Conservation (phyloP, 805 yeast genomes). For the Nakazawaea ishiwadae region DNA sequence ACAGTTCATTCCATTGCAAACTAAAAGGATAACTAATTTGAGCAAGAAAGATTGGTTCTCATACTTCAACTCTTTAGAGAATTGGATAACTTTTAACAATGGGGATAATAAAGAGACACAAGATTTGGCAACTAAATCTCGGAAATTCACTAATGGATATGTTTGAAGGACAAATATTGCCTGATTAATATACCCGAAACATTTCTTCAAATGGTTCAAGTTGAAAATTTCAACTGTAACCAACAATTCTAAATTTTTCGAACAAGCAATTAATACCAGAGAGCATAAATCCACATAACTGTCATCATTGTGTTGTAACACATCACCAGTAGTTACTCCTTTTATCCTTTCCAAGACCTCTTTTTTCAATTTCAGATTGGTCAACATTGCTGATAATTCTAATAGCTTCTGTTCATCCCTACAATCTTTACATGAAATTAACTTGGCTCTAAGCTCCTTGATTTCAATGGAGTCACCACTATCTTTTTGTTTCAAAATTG, state of each 20-base stretch:
- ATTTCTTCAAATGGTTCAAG: conserved; percentile 3
- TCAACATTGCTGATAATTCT: background rate
- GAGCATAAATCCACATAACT: background rate
- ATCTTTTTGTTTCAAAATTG: too few species aligned
- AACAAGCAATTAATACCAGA: background rate
- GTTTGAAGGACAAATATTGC: conserved; percentile 7
- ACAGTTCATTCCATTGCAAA: too few species aligned
- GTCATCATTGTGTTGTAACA: background rate
- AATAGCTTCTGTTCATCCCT: background rate
- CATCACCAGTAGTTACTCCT: too few species aligned
- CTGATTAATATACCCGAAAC: background rate
- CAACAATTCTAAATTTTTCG: background rate
- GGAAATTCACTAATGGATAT: conserved; percentile 21
- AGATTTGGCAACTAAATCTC: conserved; percentile 15
- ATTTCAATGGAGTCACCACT: too few species aligned
- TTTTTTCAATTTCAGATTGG: background rate
- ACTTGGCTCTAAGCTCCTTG: too few species aligned
- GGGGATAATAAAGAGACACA: conserved; percentile 20
- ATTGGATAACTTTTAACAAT: conserved; percentile 13
- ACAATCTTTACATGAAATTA: too few species aligned
- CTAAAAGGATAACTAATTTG: too few species aligned
- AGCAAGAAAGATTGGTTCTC: too few species aligned
- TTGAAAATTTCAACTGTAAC: background rate
- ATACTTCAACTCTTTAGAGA: conserved; percentile 16
- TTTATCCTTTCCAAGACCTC: background rate